Percentiles rank a stretch among this genome's conserved stretches.
Evolutionary conservation across 257 asterid species (phyloP).

Genomic region (Nicotiana attenuata): DNA sequence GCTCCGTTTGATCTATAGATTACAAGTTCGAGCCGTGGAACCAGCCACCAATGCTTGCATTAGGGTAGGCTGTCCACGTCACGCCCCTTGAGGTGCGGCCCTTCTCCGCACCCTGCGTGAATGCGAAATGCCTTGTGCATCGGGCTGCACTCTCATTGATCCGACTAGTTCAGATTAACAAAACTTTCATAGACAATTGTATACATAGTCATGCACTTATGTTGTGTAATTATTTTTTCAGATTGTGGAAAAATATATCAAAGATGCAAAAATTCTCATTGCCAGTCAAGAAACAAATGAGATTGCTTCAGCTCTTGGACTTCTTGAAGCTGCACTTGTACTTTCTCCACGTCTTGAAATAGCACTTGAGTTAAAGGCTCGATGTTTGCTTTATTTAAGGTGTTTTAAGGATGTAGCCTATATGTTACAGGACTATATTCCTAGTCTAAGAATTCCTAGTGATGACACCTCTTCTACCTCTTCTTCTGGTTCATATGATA

Average conservation of each 20-base stretch:
- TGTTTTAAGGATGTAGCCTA: constrained; percentile 68
- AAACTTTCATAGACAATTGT: background rate
- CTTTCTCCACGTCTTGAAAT: constrained; percentile 70
- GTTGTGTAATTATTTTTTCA: constrained; percentile 14
- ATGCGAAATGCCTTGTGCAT: too few relatives aligned
- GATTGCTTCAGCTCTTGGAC: constrained; percentile 45
- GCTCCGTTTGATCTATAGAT: too few relatives aligned
- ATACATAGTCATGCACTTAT: background rate
- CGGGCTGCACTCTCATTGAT: too few relatives aligned
- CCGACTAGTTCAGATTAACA: too few relatives aligned
- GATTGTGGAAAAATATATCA: constrained; percentile 60
- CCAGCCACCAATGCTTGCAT: too few relatives aligned
- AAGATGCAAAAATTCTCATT: constrained; percentile 57
- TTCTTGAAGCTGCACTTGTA: constrained; percentile 56
- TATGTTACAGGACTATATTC: constrained; percentile 66
- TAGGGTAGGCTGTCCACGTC: too few relatives aligned
- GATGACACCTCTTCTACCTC: constrained; percentile 30
- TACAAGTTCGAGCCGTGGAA: too few relatives aligned
- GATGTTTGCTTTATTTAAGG: constrained; percentile 55
- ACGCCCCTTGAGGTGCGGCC: too few relatives aligned
- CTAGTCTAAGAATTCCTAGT: constrained; percentile 44
- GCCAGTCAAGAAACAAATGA: constrained; percentile 49
- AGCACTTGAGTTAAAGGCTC: constrained; percentile 60
- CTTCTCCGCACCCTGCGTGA: too few relatives aligned
- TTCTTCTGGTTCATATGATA: constrained; percentile 50